Percentiles rank a stretch among this genome's conserved stretches.
Conservation (phyloP, 2,329 filamentous ascomycete genomes). For the Beauveria caledonica region DNA sequence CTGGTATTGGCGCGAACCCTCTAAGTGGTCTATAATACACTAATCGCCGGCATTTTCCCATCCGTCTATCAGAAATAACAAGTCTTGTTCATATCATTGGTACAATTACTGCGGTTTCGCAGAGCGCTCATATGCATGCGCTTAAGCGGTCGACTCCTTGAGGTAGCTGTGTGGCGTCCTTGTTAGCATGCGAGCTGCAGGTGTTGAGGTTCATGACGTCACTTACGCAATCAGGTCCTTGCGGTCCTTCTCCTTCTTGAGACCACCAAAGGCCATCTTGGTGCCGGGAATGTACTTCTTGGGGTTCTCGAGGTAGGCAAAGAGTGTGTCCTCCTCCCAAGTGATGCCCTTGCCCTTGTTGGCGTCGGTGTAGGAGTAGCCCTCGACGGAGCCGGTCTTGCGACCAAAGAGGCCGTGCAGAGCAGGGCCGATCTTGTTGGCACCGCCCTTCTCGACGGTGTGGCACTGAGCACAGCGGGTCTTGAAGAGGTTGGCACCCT, state of each 20-base stretch:
- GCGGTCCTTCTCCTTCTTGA: constrained; percentile 99
- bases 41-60: constrained; percentile 18
- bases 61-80: constrained; percentile 26
- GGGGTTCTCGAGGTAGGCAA: constrained; percentile 99
- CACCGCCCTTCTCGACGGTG: constrained; percentile 80
- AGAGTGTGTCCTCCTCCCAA: constrained; percentile 83
- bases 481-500: constrained; percentile 99
- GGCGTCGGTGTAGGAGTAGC: constrained; percentile 97
- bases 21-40: constrained; percentile 31
- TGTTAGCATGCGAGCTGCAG: constrained; percentile 18
- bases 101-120: constrained; percentile 10
- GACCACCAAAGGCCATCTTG: constrained; percentile 99
- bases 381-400: constrained; percentile 82
- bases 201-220: background rate
- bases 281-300: constrained; percentile 99
- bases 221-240: constrained; percentile 97
- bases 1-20: constrained; percentile 20
- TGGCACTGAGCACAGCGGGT: constrained; percentile 98
- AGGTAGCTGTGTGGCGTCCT: constrained; percentile 45
- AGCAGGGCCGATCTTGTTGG: constrained; percentile 97
- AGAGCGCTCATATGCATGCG: constrained; percentile 13
- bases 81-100: constrained; percentile 8
- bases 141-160: constrained; percentile 62
- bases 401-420: constrained; percentile 97
- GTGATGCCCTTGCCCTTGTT: constrained; percentile 95